Conservation (phyloP, 1,139 yeast species). For the Geotrichum cucujoidarum region DNA sequence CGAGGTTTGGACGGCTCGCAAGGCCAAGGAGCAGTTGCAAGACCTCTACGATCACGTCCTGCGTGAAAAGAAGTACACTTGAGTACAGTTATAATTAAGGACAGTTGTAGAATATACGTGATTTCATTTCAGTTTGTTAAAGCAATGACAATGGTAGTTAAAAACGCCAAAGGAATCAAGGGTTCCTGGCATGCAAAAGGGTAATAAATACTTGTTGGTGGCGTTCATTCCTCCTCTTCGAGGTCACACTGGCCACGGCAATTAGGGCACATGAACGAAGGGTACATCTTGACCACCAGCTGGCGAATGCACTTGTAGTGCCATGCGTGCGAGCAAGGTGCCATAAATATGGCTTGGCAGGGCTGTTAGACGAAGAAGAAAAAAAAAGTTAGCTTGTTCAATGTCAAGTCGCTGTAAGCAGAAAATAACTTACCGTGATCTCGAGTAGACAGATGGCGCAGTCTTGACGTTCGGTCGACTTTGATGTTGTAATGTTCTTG, state of each 20-base stretch:
- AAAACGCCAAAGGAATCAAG: too few relatives aligned
- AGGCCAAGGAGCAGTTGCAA: conserved; percentile 30
- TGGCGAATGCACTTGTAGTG: conserved; percentile 94
- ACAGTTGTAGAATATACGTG: not conserved
- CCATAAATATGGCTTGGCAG: conserved; percentile 84
- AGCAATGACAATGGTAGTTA: not conserved
- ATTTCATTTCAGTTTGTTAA: not conserved
- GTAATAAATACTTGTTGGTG: too few relatives aligned
- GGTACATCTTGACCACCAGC: conserved; percentile 75
- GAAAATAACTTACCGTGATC: conserved; percentile 41
- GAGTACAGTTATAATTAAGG: not conserved
- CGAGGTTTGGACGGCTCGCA: conserved; percentile 50
- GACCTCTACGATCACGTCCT: conserved; percentile 16
- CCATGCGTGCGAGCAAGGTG: conserved; percentile 96
- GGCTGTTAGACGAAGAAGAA: conserved; percentile 47
- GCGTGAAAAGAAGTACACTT: conserved; percentile 5
- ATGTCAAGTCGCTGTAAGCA: not conserved
- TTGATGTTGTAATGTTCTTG: conserved; percentile 26
- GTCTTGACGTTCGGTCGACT: conserved; percentile 49
- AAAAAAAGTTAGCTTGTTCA: not conserved
- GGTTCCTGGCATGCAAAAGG: too few relatives aligned
- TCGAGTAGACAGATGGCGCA: conserved; percentile 86
- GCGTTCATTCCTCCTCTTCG: conserved; percentile 58
- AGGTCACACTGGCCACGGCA: conserved; percentile 90
- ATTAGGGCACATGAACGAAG: conserved; percentile 91